Base-by-base conservation (phyloP, 192 early-diverging fungal genomes). In the Coemansia sp. region DNA sequence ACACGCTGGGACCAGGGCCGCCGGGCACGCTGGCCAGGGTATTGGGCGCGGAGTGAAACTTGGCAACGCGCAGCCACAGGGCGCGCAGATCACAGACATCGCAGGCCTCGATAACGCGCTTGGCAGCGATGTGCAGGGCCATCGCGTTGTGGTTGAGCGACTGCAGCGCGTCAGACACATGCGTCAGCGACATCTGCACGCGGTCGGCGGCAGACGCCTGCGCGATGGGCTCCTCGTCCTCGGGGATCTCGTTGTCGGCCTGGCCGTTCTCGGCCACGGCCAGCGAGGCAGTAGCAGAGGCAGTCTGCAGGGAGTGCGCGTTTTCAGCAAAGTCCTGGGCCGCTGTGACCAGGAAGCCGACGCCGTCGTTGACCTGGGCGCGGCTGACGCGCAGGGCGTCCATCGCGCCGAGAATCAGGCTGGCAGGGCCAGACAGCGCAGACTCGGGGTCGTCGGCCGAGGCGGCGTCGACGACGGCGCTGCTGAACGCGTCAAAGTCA, bases 61-160 rank as follows among this genome's bases (percentile, higher is more conserved):
- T 60, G 23, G 78, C 63, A 2, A 81, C 62, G 48, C 78, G 72
- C 19, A 75, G 78, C 78, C 78, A 81, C 55, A 81, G 73, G 16
- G 67, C 72, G 22, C 73, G 78, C 68, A 81, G 48, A 32, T 81
- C 78, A 52, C 72, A 81, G 6, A 81, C 67, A 51, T 81, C 78
- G 56, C 78, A 75, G 4, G 78, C 72, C 64, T 81, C 78, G 8
- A 81, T 45, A 11, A 81, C 78, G n/a, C 73, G 72, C 65, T 81
- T 81, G 54, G 73, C 78, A 35, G 72, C 58, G 32, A 81, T 74
- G 49, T 75, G 69, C 60, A 81, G 60, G 19, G 78, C 55, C 78
- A 81, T 74, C 11, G 78, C 64, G 66, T 62, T 75, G 65, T 74
- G 72, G 67, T 81, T 75, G 30, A 81, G 68, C 13, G 68, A 49